Evolutionary conservation across 768 basidiomycete species (phyloP).

Genomic region (Lactarius deliciosus): DNA sequence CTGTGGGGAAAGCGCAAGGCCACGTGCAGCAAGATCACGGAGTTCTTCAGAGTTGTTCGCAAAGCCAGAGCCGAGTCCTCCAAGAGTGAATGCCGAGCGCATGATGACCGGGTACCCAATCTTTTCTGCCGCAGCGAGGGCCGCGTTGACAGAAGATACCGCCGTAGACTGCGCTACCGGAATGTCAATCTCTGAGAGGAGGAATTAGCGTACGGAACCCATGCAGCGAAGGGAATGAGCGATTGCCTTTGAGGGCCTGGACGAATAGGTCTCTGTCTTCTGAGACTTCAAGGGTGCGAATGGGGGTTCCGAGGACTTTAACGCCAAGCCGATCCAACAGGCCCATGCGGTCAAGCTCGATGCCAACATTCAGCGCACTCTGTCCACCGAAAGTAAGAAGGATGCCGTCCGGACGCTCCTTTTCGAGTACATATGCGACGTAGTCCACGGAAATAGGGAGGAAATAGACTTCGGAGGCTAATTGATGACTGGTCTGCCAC

Average conservation of each 20-base stretch:
- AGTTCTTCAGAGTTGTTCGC: conserved; percentile 94
- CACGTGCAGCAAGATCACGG: conserved; percentile 89
- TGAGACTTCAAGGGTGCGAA: conserved; percentile 77
- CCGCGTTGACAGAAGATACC: conserved; percentile 92
- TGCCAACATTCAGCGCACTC: conserved; percentile 96
- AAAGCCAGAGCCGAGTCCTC: conserved; percentile 97
- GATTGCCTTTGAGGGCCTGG: conserved; percentile 90
- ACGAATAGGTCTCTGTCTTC: conserved; percentile 73
- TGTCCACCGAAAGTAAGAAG: conserved; percentile 98
- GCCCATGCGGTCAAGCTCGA: conserved; percentile 66
- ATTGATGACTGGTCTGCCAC: conserved; percentile 97
- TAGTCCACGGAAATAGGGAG: conserved; percentile 95
- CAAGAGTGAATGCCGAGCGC: conserved; percentile 94
- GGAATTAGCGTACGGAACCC: conserved; percentile 77
- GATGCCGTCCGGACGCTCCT: conserved; percentile 96
- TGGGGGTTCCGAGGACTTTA: conserved; percentile 90
- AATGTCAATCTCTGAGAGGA: conserved; percentile 51
- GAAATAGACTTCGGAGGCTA: conserved; percentile 97
- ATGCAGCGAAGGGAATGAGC: conserved; percentile 60
- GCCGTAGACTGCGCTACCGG: conserved; percentile 73
- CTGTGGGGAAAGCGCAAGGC: conserved; percentile 88
- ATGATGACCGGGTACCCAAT: conserved; percentile 99
- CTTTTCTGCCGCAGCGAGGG: conserved; percentile 82
- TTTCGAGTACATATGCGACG: conserved; percentile 97
- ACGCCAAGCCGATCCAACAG: conserved; percentile 73